Conservation (phyloP, 2,329 filamentous ascomycete genomes). For the Fusarium pseudoanthophilum region DNA sequence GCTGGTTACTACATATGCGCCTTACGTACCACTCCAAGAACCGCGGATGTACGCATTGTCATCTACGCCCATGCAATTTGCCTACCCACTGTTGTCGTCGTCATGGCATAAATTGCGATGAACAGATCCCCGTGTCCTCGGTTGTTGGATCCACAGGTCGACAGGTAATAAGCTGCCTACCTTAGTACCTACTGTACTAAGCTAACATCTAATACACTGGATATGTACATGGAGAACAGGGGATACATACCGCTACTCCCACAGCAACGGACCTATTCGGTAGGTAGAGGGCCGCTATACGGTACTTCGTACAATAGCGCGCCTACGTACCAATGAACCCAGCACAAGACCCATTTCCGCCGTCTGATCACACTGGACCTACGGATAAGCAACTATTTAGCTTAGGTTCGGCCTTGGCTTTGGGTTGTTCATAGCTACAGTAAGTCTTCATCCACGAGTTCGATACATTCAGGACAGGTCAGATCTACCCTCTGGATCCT, state of each 20-base stretch:
- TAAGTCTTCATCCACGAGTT: neutral
- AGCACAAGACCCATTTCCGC: conserved; percentile 16
- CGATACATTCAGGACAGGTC: neutral
- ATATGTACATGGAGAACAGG: neutral
- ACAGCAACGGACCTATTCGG: conserved; percentile 3
- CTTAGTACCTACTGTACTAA: too few species aligned
- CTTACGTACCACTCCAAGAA: conserved; percentile 20
- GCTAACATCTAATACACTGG: too few species aligned
- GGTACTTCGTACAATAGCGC: conserved; percentile 10
- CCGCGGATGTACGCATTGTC: conserved; percentile 9
- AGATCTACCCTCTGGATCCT: neutral
- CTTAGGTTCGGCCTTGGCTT: neutral
- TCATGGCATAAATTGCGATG: conserved; percentile 40
- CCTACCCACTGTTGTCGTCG: conserved; percentile 17
- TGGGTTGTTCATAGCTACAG: neutral
- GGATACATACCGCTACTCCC: conserved; percentile 25
- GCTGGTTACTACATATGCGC: conserved; percentile 24
- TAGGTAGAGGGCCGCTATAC: neutral
- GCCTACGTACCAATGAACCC: neutral
- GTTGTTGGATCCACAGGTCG: conserved; percentile 7
- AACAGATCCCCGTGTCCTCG: conserved; percentile 28
- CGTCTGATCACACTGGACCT: conserved; percentile 5
- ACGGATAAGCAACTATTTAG: neutral
- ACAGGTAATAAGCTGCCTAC: neutral
- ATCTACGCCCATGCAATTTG: conserved; percentile 17